Conservation (phyloP, 148 eudicot genomes). For the Rhododendron ovatum region DNA sequence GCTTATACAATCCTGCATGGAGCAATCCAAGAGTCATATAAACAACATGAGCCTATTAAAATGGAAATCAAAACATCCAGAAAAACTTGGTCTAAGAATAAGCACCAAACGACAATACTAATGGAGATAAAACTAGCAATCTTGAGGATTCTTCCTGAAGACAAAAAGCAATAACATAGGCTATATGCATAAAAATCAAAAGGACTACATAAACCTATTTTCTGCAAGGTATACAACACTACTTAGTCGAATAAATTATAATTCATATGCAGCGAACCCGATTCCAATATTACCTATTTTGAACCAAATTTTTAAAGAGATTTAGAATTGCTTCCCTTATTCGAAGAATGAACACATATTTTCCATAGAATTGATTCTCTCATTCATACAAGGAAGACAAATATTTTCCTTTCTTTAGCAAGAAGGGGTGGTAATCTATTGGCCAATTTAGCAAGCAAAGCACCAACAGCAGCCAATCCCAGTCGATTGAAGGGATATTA, state of each 20-base stretch:
- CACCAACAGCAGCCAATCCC: not conserved
- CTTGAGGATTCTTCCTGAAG: not conserved
- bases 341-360: not conserved
- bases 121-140: not conserved
- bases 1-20: slow-evolving; percentile 66
- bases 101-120: not conserved
- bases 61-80: not conserved
- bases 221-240: not conserved
- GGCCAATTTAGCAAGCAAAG: not conserved
- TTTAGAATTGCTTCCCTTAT: not conserved
- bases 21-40: not conserved
- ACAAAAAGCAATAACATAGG: not conserved
- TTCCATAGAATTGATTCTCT: not conserved
- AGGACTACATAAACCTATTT: not conserved
- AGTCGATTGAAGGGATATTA: not conserved
- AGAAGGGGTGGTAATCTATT: not conserved
- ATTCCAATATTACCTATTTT: not conserved
- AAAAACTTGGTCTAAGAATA: not conserved
- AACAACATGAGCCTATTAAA: not conserved
- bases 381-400: not conserved
- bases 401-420: not conserved
- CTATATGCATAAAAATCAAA: not conserved
- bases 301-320: not conserved
- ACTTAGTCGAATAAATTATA: not conserved
- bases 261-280: not conserved